phyloP scores from a whole-genome alignment of 1,284 basidiomycete genomes.

The Ceratorhiza oryzae-sativae region DNA sequence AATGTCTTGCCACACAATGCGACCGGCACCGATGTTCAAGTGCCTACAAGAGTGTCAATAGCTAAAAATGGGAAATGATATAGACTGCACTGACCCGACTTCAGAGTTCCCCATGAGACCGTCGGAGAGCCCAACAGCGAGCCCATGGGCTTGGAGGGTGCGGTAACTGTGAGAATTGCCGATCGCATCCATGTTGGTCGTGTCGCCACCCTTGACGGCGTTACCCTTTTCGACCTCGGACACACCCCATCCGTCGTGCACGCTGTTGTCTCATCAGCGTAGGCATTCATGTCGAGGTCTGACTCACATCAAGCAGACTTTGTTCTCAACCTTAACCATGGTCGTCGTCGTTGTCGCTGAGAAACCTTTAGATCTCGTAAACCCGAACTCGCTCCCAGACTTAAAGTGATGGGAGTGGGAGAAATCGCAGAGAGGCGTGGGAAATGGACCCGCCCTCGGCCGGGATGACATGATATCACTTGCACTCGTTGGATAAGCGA shows the following conservation, averaged over 20 bases:
- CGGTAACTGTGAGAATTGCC: constrained; percentile 77
- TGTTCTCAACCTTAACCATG: constrained; percentile 69
- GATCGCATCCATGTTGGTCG: constrained; percentile 87
- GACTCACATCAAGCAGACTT: constrained; percentile 85
- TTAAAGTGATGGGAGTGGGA: constrained; percentile 17
- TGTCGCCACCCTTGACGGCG: constrained; percentile 82
- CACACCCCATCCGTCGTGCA: constrained; percentile 95
- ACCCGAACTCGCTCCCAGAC: constrained; percentile 11
- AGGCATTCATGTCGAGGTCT: neutral
- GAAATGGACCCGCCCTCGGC: neutral
- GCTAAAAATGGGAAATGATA: neutral
- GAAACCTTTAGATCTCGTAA: neutral
- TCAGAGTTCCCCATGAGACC: constrained; percentile 96
- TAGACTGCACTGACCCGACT: constrained; percentile 69
- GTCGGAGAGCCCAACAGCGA: constrained; percentile 86
- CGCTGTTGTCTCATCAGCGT: constrained; percentile 56
- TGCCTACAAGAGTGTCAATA: constrained; percentile 62
- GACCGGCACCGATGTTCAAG: constrained; percentile 90
- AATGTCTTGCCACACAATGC: constrained; percentile 95
- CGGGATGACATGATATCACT: neutral
- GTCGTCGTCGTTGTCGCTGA: constrained; percentile 15
- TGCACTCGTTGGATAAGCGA: neutral
- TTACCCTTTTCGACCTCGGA: constrained; percentile 77
- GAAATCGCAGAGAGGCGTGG: constrained; percentile 24
- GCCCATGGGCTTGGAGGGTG: constrained; percentile 80